Evolutionary conservation across 2,329 filamentous ascomycete species (phyloP), one percentile per base, ranked within the genome.

Genomic region (Fusarium sp.): DNA sequence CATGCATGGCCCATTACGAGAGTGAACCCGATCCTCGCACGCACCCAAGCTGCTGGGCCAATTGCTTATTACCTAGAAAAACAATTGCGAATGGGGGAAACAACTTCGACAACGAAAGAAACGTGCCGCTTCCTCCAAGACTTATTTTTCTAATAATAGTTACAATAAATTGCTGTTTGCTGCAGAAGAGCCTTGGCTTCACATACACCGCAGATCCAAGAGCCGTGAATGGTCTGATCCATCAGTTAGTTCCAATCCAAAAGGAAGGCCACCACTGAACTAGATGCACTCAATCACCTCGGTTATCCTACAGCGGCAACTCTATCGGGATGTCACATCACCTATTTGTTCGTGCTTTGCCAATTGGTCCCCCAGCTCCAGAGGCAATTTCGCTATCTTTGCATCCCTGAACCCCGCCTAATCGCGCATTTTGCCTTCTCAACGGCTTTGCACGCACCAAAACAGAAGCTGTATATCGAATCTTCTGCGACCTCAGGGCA

Each of bases 61-160:
- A 6, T 6, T 30, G 12, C 36, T 17, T 40, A 47, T 24, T 58
- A 11, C 42, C 21, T 34, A 55, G 40, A 28, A 46, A 28, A 30
- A 20, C 11, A 24, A 9, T 36, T 11, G 17, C n/a, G 34, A 17
- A 17, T 36, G 17, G 34, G 7, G 34, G 9, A 11, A 7, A 36
- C 34, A n/a, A 9, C 34, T 30, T 42, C 52, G 32, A 17, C 39
- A 32, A 42, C 24, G n/a, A 46, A 15, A 38, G n/a, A 30, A 53
- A 51, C 50, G 10, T 14, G 30, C 40, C 8, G 23, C 32, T 17
- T 50, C 11, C n/a, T 24, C 26, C 26, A 19, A 61, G 40, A 59
- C 39, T 23, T 19, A 4, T 38, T 26, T 28, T 60, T 26, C 59
- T 62, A 62, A 62, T 62, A 44, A 62, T 62, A 62, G 57, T 11